phyloP scores from a whole-genome alignment of 257 asterid species.

The Solanum phureja region DNA sequence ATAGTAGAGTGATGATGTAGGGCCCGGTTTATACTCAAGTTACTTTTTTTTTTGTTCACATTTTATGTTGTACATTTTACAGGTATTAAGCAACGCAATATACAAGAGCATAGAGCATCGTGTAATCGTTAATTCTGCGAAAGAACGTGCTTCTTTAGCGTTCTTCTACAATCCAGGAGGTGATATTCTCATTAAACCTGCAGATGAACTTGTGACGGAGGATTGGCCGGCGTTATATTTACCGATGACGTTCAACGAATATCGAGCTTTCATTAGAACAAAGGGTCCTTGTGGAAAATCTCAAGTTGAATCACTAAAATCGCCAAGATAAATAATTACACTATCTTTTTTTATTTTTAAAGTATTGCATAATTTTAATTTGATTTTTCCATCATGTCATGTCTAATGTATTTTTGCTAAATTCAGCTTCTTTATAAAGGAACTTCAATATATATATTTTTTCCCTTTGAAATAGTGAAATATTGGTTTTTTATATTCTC shows the following conservation, averaged over 20 bases:
- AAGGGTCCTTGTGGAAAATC: constrained; percentile 27
- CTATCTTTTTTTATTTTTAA: neutral
- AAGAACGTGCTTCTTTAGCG: constrained; percentile 25
- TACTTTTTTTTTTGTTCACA: neutral
- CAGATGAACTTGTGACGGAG: constrained; percentile 9
- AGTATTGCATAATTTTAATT: neutral
- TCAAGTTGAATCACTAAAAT: constrained; percentile 23
- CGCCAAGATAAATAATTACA: neutral
- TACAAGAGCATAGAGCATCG: constrained; percentile 40
- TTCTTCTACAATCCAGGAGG: constrained; percentile 33
- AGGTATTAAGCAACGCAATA: constrained; percentile 22
- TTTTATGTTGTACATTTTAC: neutral
- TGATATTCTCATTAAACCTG: constrained; percentile 17
- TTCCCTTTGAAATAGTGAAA: too few species aligned
- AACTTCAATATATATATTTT: neutral
- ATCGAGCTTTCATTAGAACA: constrained; percentile 27
- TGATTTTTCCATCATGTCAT: neutral
- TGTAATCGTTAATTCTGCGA: constrained; percentile 24
- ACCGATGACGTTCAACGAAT: constrained; percentile 16
- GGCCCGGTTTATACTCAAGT: too few species aligned
- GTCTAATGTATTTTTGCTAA: neutral
- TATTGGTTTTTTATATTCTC: neutral
- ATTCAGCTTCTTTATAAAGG: neutral
- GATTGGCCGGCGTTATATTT: constrained; percentile 7
- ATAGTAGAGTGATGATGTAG: neutral